phyloP scores from a whole-genome alignment of 2,329 filamentous ascomycete genomes.

The Diplodia scrobiculata region DNA sequence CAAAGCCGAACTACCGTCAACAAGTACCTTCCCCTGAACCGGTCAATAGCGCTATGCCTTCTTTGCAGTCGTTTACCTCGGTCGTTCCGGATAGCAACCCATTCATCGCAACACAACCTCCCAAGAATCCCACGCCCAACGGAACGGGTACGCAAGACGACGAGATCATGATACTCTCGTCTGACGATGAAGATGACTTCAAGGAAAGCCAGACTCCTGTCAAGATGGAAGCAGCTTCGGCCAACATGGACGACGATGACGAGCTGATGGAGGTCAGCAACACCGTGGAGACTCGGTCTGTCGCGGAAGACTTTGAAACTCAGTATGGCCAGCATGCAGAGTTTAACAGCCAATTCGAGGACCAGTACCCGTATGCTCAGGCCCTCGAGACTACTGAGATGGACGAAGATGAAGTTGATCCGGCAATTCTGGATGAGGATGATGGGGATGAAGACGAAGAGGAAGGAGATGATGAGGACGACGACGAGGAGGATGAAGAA shows the following conservation, averaged over 20 bases:
- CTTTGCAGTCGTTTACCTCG: neutral
- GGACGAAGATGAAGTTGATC: constrained; percentile 3
- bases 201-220: neutral
- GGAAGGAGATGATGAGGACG: neutral
- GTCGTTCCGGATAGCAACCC: constrained; percentile 13
- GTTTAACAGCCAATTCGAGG: constrained; percentile 10
- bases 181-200: constrained; percentile 14
- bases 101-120: neutral
- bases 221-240: neutral
- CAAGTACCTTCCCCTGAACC: neutral
- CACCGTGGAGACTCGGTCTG: neutral
- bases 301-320: neutral
- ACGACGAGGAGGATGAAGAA: neutral
- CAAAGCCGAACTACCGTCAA: neutral
- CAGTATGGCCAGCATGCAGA: constrained; percentile 3
- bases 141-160: neutral
- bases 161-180: constrained; percentile 25
- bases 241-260: neutral
- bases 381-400: constrained; percentile 1
- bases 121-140: neutral
- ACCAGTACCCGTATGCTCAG: constrained; percentile 1
- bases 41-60: neutral
- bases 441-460: neutral
- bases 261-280: neutral
- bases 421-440: constrained; percentile 1